Percentiles rank a stretch among this genome's conserved stretches.
Conservation (phyloP, 202 grass and related monocot species). For the Zoysia matrella region DNA sequence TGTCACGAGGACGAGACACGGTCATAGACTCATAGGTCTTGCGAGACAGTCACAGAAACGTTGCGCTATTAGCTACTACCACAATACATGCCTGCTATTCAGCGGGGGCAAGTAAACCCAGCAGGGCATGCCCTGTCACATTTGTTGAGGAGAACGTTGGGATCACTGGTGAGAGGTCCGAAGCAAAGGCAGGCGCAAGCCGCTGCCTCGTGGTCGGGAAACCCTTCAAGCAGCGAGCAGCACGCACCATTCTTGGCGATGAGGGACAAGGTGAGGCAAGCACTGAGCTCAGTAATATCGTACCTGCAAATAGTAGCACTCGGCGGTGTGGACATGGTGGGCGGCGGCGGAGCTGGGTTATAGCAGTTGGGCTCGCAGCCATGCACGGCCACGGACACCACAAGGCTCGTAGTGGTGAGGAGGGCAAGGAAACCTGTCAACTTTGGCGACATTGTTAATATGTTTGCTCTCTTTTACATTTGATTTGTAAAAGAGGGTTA, state of each 20-base stretch:
- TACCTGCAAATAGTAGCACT: conserved; percentile 39
- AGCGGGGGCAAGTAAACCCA: conserved; percentile 45
- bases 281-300: conserved; percentile 29
- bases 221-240: conserved; percentile 31
- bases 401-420: background rate
- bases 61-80: background rate
- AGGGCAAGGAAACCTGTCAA: background rate
- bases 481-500: too few relatives aligned
- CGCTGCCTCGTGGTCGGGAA: conserved; percentile 35
- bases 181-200: conserved; percentile 43
- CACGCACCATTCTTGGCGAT: conserved; percentile 3
- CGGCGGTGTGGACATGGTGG: background rate
- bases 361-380: conserved; percentile 29
- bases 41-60: background rate
- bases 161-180: conserved; percentile 32
- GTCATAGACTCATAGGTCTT: background rate
- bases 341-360: background rate
- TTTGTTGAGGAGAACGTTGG: conserved; percentile 48
- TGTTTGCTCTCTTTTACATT: background rate
- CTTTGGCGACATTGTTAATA: conserved; percentile 1
- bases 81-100: background rate
- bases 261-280: conserved; percentile 50
- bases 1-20: background rate
- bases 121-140: conserved; percentile 39
- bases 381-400: background rate